phyloP scores from a whole-genome alignment of 257 asterid species.

The Salvia hispanica region DNA sequence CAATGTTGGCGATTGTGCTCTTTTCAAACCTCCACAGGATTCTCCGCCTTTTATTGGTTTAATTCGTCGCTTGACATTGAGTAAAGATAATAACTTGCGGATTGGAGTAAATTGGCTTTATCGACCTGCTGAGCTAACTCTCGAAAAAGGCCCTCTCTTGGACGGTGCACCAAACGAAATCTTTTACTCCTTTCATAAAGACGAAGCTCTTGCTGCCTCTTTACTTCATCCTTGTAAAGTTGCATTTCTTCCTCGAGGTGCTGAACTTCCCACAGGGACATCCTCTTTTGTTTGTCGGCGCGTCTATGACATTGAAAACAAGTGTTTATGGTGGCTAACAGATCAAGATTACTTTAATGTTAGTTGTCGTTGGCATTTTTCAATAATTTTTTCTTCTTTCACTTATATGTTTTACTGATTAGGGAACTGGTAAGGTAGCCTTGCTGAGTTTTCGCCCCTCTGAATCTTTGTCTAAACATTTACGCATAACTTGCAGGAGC shows the following conservation, averaged over 20 bases:
- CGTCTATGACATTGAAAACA: constrained; percentile 63
- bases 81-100: constrained; percentile 49
- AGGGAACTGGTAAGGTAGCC: background rate
- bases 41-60: constrained; percentile 83
- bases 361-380: constrained; percentile 49
- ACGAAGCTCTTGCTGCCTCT: constrained; percentile 82
- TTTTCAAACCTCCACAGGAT: constrained; percentile 73
- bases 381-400: constrained; percentile 30
- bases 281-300: constrained; percentile 89
- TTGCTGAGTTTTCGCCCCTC: background rate
- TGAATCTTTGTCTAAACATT: background rate
- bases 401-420: background rate
- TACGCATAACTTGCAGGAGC: constrained; percentile 52
- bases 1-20: constrained; percentile 80
- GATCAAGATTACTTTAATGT: constrained; percentile 85
- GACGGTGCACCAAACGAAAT: constrained; percentile 85
- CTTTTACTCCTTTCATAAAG: constrained; percentile 82
- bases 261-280: constrained; percentile 72
- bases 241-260: constrained; percentile 93
- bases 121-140: constrained; percentile 68
- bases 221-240: constrained; percentile 95
- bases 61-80: constrained; percentile 52
- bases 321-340: constrained; percentile 81
- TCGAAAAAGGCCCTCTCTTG: constrained; percentile 56
- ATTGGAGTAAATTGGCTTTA: constrained; percentile 85